Conservation (phyloP, 495 filamentous ascomycete genomes). For the Darksidea phi region DNA sequence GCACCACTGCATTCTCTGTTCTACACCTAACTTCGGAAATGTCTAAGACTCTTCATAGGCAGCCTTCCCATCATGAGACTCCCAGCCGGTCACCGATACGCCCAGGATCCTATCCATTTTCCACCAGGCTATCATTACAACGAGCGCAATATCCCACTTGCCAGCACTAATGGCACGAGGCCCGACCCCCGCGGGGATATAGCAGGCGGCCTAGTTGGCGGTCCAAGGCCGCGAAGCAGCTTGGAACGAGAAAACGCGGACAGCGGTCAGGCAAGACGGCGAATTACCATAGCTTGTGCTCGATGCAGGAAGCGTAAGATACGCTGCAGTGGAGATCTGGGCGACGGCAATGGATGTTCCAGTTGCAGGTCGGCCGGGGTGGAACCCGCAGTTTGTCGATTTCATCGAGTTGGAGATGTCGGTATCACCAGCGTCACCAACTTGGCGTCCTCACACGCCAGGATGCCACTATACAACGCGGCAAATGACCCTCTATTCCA, state of each 20-base stretch:
- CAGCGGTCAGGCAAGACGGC: not conserved
- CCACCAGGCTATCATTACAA: slow-evolving; percentile 3
- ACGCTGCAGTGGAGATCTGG: slow-evolving; percentile 85
- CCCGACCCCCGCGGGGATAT: slow-evolving; percentile 20
- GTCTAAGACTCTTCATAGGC: slow-evolving; percentile 13
- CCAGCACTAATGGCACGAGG: slow-evolving; percentile 11
- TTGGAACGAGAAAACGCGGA: slow-evolving; percentile 1
- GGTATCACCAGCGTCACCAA: slow-evolving; percentile 9
- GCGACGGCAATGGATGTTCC: slow-evolving; percentile 70
- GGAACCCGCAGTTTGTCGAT: slow-evolving; percentile 62
- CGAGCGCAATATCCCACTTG: slow-evolving; percentile 26
- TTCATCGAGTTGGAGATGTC: slow-evolving; percentile 54
- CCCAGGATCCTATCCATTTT: slow-evolving; percentile 3
- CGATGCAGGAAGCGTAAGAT: slow-evolving; percentile 95
- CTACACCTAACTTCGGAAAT: not conserved
- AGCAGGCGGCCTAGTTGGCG: not conserved
- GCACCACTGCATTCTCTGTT: too few relatives aligned
- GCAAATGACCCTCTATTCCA: not conserved
- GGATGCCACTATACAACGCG: slow-evolving; percentile 26
- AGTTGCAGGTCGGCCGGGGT: slow-evolving; percentile 77
- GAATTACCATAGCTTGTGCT: slow-evolving; percentile 61
- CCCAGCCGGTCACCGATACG: slow-evolving; percentile 5
- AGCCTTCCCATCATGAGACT: slow-evolving; percentile 16
- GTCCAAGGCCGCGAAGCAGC: not conserved
- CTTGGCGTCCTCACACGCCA: slow-evolving; percentile 12